These are phyloP conservation scores for Pisolithus tinctorius DNA, from an alignment of 768 basidiomycete species.

Conservation along the genomic window DNA sequence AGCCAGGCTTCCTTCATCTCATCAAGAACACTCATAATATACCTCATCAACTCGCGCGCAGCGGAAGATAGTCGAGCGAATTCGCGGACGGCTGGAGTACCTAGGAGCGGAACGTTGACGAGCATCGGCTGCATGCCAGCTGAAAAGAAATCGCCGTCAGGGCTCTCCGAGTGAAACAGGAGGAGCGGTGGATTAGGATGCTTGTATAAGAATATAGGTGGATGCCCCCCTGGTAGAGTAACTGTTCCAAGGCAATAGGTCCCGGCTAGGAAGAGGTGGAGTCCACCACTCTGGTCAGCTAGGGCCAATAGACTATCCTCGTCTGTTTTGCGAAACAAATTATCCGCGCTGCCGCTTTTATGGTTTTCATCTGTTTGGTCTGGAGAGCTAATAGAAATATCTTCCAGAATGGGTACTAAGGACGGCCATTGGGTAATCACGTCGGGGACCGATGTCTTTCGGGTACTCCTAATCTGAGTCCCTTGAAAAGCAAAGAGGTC, in stretches of 20 bases:
- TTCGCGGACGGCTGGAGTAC: constrained; percentile 51
- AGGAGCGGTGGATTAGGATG: constrained; percentile 41
- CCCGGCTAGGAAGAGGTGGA: constrained; percentile 71
- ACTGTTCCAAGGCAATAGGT: constrained; percentile 63
- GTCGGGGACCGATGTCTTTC: constrained; percentile 44
- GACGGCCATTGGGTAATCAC: constrained; percentile 66
- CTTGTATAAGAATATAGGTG: constrained; percentile 31
- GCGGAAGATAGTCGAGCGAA: constrained; percentile 66
- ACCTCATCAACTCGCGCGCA: constrained; percentile 66
- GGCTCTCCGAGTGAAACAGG: constrained; percentile 37
- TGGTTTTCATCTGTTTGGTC: constrained; percentile 26
- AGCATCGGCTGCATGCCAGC: constrained; percentile 34
- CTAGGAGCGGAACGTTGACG: constrained; percentile 53
- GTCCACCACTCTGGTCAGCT: constrained; percentile 48
- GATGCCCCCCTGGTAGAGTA: constrained; percentile 27
- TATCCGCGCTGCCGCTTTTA: constrained; percentile 22
- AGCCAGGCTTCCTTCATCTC: constrained; percentile 73
- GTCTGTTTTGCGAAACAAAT: constrained; percentile 29
- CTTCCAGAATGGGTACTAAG: constrained; percentile 44
- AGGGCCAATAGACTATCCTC: constrained; percentile 59
- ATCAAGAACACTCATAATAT: constrained; percentile 59
- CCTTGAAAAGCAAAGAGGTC: constrained; percentile 81
- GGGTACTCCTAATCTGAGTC: constrained; percentile 43
- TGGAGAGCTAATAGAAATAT: constrained; percentile 55
- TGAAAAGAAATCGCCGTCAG: constrained; percentile 16